Evolutionary conservation across 164 flowering plant species (phyloP), one percentile per base, ranked within the genome.

Genomic region (Kalanchoe fedtschenkoi): DNA sequence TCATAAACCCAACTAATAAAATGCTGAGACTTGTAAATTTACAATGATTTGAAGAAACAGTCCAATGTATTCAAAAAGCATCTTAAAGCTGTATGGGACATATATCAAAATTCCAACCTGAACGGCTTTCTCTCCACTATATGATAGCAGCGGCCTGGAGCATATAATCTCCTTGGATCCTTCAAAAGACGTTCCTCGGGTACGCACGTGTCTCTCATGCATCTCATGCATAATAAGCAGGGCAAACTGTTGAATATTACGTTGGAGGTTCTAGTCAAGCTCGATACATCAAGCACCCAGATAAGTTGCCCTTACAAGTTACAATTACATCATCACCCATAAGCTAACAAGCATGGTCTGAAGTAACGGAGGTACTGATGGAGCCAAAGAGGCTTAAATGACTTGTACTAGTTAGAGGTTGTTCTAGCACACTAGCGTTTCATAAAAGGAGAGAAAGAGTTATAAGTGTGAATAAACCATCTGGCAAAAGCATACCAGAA

Each of bases 101-200:
- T 1, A 5, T 22, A 8, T 5, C 9, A 29, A 33, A 30, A 46
- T 83, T 34, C 41, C 41, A 33, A 93, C 99, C 84, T 88, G 77
- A 75, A 90, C 58, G 93, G 95, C 69, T 83, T 88, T 75, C 99
- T 76, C 75, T 87, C 95, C 46, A 95, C 93, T 71, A 95, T 88
- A 75, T 95, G 99, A 73, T 90, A 95, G 47, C 91, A 79, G 53
- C 99, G 96, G 61, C 99, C 99, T 28, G 99, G 95, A 51, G 97
- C 99, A 79, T 90, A 95, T 17, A 95, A 73, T 61, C 99, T 76
- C 79, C 99, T 83, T 61, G 99, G 95, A 76, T 95, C 99, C 72
- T 66, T 86, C 54, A 95, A 75, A 88, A 80, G 81, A 70, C 76
- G 82, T 74, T 87, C 83, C 66, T 95, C 95, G 9, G 87, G 70